Base-by-base conservation (phyloP, 441 rosid genomes). In the Raphanus hybrid region DNA sequence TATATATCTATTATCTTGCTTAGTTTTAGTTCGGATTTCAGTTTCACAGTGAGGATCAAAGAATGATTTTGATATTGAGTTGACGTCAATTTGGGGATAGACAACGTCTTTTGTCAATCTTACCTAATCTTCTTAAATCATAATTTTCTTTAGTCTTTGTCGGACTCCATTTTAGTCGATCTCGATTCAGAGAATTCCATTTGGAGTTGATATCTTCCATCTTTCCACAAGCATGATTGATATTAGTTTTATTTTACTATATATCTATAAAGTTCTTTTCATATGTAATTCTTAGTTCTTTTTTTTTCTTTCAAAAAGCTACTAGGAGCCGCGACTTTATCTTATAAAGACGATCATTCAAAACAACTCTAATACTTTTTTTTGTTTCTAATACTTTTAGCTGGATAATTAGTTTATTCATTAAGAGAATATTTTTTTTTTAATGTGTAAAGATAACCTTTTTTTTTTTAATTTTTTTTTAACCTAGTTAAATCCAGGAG, bases 141-240 rank as follows among this genome's bases (percentile, higher is more conserved):
- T 78, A 48, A 58, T n/a, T 43, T 66, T 72, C 10, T 59, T 10
- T 12, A 58, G 81, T 66, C 54, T 77, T 34, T 32, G 45, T 45
- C 72, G 71, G 76, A 71, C 81, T 71, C 34, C 14, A 20, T 71
- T 71, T 70, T 54, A 32, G 72, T 77, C 54, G 39, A 71, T 65
- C 50, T 43, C n/a, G n/a, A 43, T 43, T 65, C 67, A 65, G 60
- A 58, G 18, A 60, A 58, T 64, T 64, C 60, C 70, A 29, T 70
- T 48, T 15, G 73, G 8, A 77, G 43, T 35, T 71, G 67, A 45
- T 77, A 71, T 65, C 71, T 64, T 11, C 29, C 48, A 14, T 12
- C 9, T 62, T 59, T 35, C 20, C 23, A 52, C 35, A n/a, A 35
- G 66, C 39, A 52, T 11, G 32, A 23, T 3, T 59, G 8, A 48